phyloP scores from a whole-genome alignment of 371 early-diverging fungal genomes.

The Amoeboaphelidium protococcarum region DNA sequence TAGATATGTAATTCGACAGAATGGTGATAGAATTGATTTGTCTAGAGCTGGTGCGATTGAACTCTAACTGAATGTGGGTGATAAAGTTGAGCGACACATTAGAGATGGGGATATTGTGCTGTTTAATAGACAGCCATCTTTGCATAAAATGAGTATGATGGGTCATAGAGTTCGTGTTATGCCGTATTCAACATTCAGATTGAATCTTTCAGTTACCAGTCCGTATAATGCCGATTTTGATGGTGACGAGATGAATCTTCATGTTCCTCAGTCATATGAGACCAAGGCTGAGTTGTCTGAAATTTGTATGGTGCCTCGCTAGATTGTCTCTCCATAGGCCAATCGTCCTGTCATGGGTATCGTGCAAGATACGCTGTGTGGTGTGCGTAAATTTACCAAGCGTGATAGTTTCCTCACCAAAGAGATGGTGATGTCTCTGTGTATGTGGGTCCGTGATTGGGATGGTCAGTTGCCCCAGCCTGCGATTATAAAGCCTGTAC shows the following conservation, averaged over 20 bases:
- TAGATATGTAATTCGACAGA: slow-evolving; percentile 89
- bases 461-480: slow-evolving; percentile 81
- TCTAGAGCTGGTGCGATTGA: slow-evolving; percentile 70
- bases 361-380: slow-evolving; percentile 97
- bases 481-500: slow-evolving; percentile 79
- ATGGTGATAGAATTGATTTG: slow-evolving; percentile 90
- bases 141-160: slow-evolving; percentile 99
- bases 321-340: slow-evolving; percentile 94
- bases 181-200: slow-evolving; percentile 96
- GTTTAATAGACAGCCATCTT: slow-evolving; percentile 98
- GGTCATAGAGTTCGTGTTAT: slow-evolving; percentile 93
- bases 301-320: slow-evolving; percentile 91
- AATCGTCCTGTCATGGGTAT: slow-evolving; percentile 99
- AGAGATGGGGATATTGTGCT: slow-evolving; percentile 90
- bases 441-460: slow-evolving; percentile 89
- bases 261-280: slow-evolving; percentile 90
- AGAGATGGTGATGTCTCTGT: slow-evolving; percentile 78
- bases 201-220: slow-evolving; percentile 94
- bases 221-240: slow-evolving; percentile 99
- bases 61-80: slow-evolving; percentile 72
- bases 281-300: slow-evolving; percentile 85
- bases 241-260: slow-evolving; percentile 99
- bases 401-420: slow-evolving; percentile 77
- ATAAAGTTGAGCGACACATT: slow-evolving; percentile 92
- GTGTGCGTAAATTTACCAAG: slow-evolving; percentile 82